Base-by-base conservation (phyloP, 2,329 filamentous ascomycete species). In the Elsinoe fawcettii region DNA sequence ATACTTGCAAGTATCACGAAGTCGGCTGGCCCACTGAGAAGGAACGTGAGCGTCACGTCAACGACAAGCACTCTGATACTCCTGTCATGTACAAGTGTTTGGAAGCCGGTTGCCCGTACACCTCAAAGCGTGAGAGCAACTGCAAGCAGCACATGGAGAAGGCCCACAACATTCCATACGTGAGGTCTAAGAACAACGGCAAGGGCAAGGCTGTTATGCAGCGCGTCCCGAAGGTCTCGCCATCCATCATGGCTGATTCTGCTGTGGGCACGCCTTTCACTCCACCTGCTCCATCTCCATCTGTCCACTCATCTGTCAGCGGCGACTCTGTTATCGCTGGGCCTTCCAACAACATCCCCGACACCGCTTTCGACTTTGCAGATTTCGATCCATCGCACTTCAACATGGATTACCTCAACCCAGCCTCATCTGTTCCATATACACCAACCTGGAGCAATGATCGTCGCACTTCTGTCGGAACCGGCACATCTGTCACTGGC, bases 91-190 rank as follows among this genome's bases (percentile, higher is more conserved):
- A 84, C 72, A 84, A 88, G 74, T 99, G 93, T 74, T 74, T 84
- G 49, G 36, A 55, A 8, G 32, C 53, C 44, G 51, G 56, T 25
- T 97, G 93, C 78, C 84, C 88, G 0, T 97, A 97, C 76, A 87
- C 90, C 67, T 96, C 91, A 9, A 97, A 97, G 79, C 86, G 91
- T 59, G 88, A 96, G 75, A 93, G 88, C 61, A 97, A 97, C 73
- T 95, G 90, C 81, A 96, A 96, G 71, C 92, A 96, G 73, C 91
- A 97, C 74, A 96, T 96, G 91, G 92, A 97, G 76, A 96, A 96
- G 73, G 87, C 89, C 0, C 91, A 97, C 67, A 85, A 86, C 59
- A 96, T 89, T 87, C 79, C 80, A n/a, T 96, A 96, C 65, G 80
- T 91, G 57, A 87, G 92, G 62, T 92, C 90, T 59, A 96, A 96